These are phyloP conservation scores for Naumovozyma castellii DNA, from an alignment of 805 yeast genomes.

Conservation along the genomic window DNA sequence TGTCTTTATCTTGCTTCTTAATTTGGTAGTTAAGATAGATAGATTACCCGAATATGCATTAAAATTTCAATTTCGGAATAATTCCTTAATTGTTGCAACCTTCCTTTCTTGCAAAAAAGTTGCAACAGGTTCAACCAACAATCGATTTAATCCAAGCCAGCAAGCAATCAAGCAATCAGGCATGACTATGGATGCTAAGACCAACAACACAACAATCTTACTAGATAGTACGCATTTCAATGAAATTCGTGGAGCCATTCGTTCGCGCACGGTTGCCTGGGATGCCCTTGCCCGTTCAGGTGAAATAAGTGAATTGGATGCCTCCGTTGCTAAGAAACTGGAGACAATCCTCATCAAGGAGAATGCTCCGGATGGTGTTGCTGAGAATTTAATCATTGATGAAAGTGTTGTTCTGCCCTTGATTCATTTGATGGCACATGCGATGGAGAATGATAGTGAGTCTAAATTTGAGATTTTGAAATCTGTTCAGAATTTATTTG, in stretches of 20 bases:
- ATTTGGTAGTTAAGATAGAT: no score
- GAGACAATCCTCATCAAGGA: slow-evolving; percentile 21
- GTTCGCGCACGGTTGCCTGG: slow-evolving; percentile 85
- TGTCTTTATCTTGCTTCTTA: no score
- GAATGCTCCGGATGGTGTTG: slow-evolving; percentile 28
- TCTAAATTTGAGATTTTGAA: slow-evolving; percentile 22
- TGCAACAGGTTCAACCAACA: no score
- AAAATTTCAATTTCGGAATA: not conserved
- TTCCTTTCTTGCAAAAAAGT: no score
- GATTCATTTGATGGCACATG: slow-evolving; percentile 23
- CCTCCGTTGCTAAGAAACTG: slow-evolving; percentile 34
- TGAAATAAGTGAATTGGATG: slow-evolving; percentile 58
- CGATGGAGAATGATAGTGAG: slow-evolving; percentile 5
- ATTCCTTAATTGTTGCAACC: not conserved
- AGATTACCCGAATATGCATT: not conserved
- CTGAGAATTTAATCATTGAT: slow-evolving; percentile 16
- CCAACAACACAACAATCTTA: slow-evolving; percentile 14
- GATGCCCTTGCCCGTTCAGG: slow-evolving; percentile 76
- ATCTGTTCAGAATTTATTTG: slow-evolving; percentile 24
- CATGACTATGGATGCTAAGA: not conserved
- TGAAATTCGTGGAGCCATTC: slow-evolving; percentile 56
- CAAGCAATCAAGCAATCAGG: no score
- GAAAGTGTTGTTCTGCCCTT: slow-evolving; percentile 13
- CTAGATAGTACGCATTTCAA: slow-evolving; percentile 59
- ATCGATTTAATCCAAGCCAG: no score